phyloP scores from a whole-genome alignment of 2,329 filamentous ascomycete genomes.

The Beauveria sp. region DNA sequence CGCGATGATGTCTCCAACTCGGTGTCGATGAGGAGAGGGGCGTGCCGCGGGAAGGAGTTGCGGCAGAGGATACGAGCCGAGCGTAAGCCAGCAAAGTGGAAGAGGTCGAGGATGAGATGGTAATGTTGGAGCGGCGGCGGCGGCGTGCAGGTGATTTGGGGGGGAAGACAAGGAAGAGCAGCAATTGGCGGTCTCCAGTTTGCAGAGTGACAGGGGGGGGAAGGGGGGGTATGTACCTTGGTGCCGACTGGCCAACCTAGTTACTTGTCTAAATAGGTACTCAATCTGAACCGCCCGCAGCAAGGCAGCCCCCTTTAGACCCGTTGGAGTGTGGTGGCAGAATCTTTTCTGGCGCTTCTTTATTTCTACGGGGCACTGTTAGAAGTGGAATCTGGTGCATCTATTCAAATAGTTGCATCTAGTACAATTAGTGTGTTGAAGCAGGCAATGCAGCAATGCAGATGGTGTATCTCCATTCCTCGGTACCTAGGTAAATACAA shows the following conservation, averaged over 20 bases:
- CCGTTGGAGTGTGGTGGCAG: neutral
- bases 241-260: too few species aligned
- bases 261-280: neutral
- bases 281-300: constrained; percentile 7
- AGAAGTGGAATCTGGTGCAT: neutral
- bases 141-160: neutral
- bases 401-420: neutral
- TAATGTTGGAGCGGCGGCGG: constrained; percentile 3
- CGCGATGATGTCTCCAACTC: neutral
- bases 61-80: neutral
- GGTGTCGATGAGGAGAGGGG: neutral
- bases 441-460: too few species aligned
- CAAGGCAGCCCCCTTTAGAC: neutral
- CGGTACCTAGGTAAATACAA: too few species aligned
- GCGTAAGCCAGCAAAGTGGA: neutral
- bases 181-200: constrained; percentile 10
- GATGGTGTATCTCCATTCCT: too few species aligned
- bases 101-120: constrained; percentile 8
- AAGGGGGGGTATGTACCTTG: neutral
- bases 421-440: neutral
- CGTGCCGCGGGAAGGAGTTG: neutral
- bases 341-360: neutral
- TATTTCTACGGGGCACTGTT: neutral
- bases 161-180: neutral
- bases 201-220: neutral